Conservation (phyloP, 2,329 filamentous ascomycete genomes). For the Aspergillus novoparasiticus region DNA sequence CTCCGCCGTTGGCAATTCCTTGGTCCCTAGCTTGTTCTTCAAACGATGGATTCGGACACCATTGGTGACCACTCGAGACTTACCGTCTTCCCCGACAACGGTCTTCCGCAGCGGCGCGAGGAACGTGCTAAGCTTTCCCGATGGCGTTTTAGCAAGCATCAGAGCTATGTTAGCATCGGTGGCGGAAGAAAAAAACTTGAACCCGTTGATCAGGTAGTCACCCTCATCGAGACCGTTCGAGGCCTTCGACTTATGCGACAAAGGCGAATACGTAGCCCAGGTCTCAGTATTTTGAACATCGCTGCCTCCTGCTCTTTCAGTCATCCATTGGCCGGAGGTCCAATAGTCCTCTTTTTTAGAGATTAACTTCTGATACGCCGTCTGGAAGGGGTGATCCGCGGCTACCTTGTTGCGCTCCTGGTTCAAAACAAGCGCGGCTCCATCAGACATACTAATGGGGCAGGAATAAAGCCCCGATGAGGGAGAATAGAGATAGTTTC, state of each 20-base stretch:
- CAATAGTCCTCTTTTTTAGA: constrained; percentile 47
- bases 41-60: constrained; percentile 68
- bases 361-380: constrained; percentile 12
- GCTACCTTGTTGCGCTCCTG: constrained; percentile 17
- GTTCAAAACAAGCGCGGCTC: constrained; percentile 38
- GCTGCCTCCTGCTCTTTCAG: constrained; percentile 68
- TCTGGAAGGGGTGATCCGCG: constrained; percentile 13
- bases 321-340: constrained; percentile 81
- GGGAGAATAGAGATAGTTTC: constrained; percentile 59
- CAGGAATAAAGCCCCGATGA: constrained; percentile 65
- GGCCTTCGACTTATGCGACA: constrained; percentile 9
- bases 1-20: constrained; percentile 71
- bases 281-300: constrained; percentile 72
- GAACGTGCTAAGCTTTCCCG: constrained; percentile 62
- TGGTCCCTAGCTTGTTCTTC: constrained; percentile 73
- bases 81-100: constrained; percentile 2
- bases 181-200: constrained; percentile 72
- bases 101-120: constrained; percentile 58
- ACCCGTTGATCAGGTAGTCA: constrained; percentile 58
- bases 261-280: constrained; percentile 46
- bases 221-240: constrained; percentile 21
- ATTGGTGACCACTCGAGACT: constrained; percentile 54
- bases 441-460: constrained; percentile 63
- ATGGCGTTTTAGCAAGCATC: constrained; percentile 62
- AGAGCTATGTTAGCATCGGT: constrained; percentile 67